A percentile compares a stretch with the other conserved stretches of the same genome.
phyloP scores from a whole-genome alignment of 257 asterid genomes.

The Forsythia suspensa region DNA sequence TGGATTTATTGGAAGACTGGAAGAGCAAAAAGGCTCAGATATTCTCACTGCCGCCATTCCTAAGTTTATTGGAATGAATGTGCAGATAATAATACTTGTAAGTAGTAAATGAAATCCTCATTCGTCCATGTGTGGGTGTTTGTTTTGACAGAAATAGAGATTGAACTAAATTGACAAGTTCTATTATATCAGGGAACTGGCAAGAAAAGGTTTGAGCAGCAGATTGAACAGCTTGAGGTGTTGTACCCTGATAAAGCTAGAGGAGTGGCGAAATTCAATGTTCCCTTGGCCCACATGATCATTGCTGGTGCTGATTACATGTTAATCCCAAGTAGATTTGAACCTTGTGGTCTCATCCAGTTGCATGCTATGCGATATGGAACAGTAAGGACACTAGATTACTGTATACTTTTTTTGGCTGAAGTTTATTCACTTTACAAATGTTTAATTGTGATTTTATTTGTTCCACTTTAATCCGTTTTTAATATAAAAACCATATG shows the following conservation, averaged over 20 bases:
- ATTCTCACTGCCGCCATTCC: constrained; percentile 85
- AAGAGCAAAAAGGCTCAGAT: constrained; percentile 97
- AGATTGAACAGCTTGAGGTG: constrained; percentile 87
- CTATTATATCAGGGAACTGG: constrained; percentile 73
- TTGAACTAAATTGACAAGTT: not conserved
- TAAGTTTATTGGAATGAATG: constrained; percentile 61
- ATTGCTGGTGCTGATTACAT: constrained; percentile 89
- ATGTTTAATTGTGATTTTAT: not conserved
- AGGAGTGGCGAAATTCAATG: constrained; percentile 88
- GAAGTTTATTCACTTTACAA: not conserved
- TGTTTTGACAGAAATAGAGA: not conserved
- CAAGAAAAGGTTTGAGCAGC: constrained; percentile 73
- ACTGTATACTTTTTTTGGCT: not conserved
- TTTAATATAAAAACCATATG: constrained; percentile 13
- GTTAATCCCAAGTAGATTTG: constrained; percentile 92
- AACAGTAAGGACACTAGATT: constrained; percentile 55
- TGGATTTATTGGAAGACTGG: constrained; percentile 97
- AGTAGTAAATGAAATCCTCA: constrained; percentile 27
- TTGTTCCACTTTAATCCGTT: not conserved
- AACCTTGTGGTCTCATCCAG: constrained; percentile 98
- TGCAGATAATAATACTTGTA: constrained; percentile 87
- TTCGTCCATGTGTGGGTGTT: not conserved
- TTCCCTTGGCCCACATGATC: constrained; percentile 83
- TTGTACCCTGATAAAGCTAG: constrained; percentile 80
- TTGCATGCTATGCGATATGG: constrained; percentile 98